Evolutionary conservation across 805 yeast genomes (phyloP).

Genomic region (Metschnikowia vanudenii): DNA sequence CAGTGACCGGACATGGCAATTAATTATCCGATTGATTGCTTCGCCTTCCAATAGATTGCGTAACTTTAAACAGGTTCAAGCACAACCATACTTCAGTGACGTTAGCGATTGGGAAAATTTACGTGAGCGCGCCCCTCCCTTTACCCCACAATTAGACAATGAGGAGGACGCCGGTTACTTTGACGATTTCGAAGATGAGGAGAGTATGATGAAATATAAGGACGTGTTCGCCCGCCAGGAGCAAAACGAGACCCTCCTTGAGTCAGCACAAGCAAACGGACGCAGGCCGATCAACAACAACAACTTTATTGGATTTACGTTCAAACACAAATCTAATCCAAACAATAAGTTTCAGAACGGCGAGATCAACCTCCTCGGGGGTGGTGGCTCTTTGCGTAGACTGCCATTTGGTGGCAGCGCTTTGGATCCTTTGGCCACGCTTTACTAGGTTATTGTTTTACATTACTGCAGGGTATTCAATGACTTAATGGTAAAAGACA

Average conservation of each 20-base stretch:
- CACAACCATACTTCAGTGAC: slow-evolving; percentile 80
- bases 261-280: slow-evolving; percentile 41
- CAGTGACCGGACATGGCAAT: slow-evolving; percentile 94
- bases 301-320: slow-evolving; percentile 92
- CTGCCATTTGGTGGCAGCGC: slow-evolving; percentile 24
- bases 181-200: slow-evolving; percentile 95
- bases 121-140: slow-evolving; percentile 80
- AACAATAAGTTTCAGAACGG: slow-evolving; percentile 45
- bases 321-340: slow-evolving; percentile 74
- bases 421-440: slow-evolving; percentile 44
- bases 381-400: slow-evolving; percentile 13
- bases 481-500: no score
- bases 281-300: slow-evolving; percentile 46
- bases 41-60: slow-evolving; percentile 72
- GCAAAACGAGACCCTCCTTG: slow-evolving; percentile 78
- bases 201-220: slow-evolving; percentile 95
- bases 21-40: slow-evolving; percentile 76
- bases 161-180: slow-evolving; percentile 99
- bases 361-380: slow-evolving; percentile 36
- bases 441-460: slow-evolving; percentile 28
- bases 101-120: slow-evolving; percentile 67
- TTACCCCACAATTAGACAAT: slow-evolving; percentile 92
- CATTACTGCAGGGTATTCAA: no score
- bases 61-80: slow-evolving; percentile 76
- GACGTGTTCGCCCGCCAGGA: slow-evolving; percentile 93